These are phyloP conservation scores for Solanum tarijense DNA, from an alignment of 257 asterid genomes.

Conservation along the genomic window DNA sequence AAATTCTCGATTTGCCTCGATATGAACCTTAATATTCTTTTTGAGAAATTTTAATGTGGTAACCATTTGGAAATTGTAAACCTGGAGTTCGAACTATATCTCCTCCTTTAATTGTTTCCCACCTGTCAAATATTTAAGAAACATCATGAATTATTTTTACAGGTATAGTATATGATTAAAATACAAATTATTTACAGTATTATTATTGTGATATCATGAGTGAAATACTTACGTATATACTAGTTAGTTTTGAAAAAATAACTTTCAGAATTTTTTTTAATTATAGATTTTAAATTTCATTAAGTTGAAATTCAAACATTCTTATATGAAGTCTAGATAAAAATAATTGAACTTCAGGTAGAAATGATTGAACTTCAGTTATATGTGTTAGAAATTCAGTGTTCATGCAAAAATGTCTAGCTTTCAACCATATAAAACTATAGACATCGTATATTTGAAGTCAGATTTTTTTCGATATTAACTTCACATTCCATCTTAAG, in stretches of 20 bases:
- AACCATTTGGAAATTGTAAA: conserved; percentile 75
- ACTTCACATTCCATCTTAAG: neutral
- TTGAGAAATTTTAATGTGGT: conserved; percentile 29
- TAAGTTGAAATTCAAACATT: neutral
- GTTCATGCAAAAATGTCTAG: neutral
- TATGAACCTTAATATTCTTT: neutral
- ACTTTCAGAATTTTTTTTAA: no score
- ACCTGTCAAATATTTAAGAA: conserved; percentile 15
- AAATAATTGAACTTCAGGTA: neutral
- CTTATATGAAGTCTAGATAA: no score
- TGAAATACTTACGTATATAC: neutral
- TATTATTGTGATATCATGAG: neutral
- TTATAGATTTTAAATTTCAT: no score
- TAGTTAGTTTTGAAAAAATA: no score
- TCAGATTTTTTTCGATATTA: no score
- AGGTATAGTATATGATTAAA: neutral
- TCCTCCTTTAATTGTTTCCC: conserved; percentile 40
- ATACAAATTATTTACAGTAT: neutral
- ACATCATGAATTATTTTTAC: neutral
- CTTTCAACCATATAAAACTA: neutral
- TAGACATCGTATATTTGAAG: no score
- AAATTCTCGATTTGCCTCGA: neutral
- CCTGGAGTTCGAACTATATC: conserved; percentile 69
- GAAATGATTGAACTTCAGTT: neutral
- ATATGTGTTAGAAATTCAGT: neutral